phyloP scores from a whole-genome alignment of 2,329 filamentous ascomycete genomes.

The Aureobasidium lini region DNA sequence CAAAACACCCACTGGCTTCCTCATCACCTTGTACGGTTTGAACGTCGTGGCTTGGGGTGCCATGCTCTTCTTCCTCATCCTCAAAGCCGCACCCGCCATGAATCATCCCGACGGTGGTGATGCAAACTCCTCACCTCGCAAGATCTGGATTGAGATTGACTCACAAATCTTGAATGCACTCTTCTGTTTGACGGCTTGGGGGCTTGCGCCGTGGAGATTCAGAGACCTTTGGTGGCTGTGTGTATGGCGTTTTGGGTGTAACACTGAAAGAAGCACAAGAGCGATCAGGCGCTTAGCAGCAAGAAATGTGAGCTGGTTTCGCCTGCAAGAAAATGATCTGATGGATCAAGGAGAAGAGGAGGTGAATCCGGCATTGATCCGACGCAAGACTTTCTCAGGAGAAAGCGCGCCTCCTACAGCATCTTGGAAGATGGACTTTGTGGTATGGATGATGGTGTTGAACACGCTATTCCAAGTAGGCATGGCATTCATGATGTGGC shows the following conservation, averaged over 20 bases:
- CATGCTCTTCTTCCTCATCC: constrained; percentile 81
- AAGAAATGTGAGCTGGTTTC: constrained; percentile 12
- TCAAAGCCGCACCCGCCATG: constrained; percentile 67
- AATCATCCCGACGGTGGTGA: constrained; percentile 25
- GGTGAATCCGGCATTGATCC: background rate
- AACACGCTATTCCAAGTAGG: constrained; percentile 73
- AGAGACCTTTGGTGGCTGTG: constrained; percentile 66
- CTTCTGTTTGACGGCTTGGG: constrained; percentile 82
- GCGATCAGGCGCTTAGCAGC: constrained; percentile 4
- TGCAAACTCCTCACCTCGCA: constrained; percentile 53
- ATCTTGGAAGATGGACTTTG: constrained; percentile 70
- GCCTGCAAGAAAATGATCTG: background rate
- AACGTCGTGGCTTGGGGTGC: constrained; percentile 85
- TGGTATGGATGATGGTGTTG: constrained; percentile 69
- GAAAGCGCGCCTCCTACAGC: constrained; percentile 58
- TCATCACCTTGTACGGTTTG: constrained; percentile 70
- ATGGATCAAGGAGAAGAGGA: background rate
- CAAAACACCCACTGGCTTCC: constrained; percentile 65
- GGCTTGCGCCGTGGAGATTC: constrained; percentile 76
- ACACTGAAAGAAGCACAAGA: background rate
- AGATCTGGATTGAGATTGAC: constrained; percentile 78
- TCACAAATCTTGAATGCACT: constrained; percentile 76
- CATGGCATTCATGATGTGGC: constrained; percentile 76
- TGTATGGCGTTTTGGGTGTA: background rate
- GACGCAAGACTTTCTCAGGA: constrained; percentile 49